Base-by-base conservation (phyloP, 2,329 filamentous ascomycete genomes). In the Aureobasidium uvarum region DNA sequence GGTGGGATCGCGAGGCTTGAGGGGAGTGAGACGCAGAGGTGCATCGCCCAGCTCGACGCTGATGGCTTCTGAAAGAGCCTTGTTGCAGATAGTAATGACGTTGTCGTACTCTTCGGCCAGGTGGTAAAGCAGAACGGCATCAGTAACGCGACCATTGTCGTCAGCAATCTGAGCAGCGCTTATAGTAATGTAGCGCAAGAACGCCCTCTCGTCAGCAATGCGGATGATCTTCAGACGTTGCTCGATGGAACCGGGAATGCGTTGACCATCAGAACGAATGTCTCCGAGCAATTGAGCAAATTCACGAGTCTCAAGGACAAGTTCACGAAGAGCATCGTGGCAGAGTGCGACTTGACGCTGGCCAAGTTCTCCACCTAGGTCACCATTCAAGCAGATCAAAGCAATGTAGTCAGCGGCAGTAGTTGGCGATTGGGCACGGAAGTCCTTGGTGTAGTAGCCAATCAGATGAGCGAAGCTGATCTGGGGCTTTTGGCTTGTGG, bases 251-350 rank as follows among this genome's bases (percentile, higher is more conserved):
- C 95, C 95, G 66, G 86, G 87, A 70, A 96, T 91, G 66, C 93
- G 89, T 67, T 87, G 88, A 25, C 95, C 95, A 74, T 98, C 92
- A 1, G 87, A 86, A 67, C 88, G 86, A 71, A 99, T 92, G 75
- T 99, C 96, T 62, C 96, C 95, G 56, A 99, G 87, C 16, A 99
- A 82, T 73, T 92, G 90, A 73, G 93, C 94, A 77, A 98, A 99
- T 74, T 99, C 95, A 70, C 94, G 87, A 23, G 93, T 96, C 79
- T 99, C 95, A n/a, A 99, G 83, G 31, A 97, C 92, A 65, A 98
- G 87, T 77, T 98, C 95, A 41, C 93, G 90, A 66, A 99, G 82
- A 7, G 92, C 94, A 77, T 96, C 92, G 76, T 97, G 92, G 77
- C 94, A 98, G 43, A 97, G 85, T 55, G 85, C 86, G 62, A 88